phyloP scores from a whole-genome alignment of 2,329 filamentous ascomycete genomes.

The Lanzia echinophila region DNA sequence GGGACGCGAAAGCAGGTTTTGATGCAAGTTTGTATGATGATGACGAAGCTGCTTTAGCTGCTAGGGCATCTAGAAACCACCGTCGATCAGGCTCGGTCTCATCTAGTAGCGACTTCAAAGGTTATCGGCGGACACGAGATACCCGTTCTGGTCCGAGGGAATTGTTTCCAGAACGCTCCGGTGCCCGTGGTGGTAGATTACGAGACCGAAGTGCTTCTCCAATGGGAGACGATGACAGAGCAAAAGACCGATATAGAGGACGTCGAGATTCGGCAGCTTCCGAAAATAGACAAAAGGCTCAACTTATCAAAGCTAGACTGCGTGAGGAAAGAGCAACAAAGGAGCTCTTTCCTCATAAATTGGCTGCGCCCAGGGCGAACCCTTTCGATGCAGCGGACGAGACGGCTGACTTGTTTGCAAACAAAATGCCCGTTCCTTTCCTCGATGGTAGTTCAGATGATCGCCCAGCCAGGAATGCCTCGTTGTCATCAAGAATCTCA shows the following conservation, averaged over 20 bases:
- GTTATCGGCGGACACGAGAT: conserved; percentile 2
- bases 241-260: conserved; percentile 27
- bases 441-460: conserved; percentile 37
- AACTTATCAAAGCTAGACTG: conserved; percentile 35
- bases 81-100: conserved; percentile 28
- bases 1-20: conserved; percentile 52
- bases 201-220: conserved; percentile 31
- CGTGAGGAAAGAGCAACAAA: conserved; percentile 19
- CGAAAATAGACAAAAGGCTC: conserved; percentile 40
- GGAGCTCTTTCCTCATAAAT: conserved; percentile 52
- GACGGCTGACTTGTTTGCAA: conserved; percentile 44
- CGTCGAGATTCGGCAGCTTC: conserved; percentile 20
- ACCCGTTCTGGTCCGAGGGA: conserved; percentile 41
- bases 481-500: conserved; percentile 21
- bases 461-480: conserved; percentile 12
- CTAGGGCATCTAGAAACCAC: conserved; percentile 28
- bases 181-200: conserved; percentile 17
- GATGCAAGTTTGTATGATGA: conserved; percentile 82
- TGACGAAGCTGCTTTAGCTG: conserved; percentile 35
- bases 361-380: conserved; percentile 38
- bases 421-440: conserved; percentile 43
- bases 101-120: conserved; percentile 28
- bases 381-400: conserved; percentile 49
- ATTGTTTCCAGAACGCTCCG: conserved; percentile 48
- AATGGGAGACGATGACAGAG: conserved; percentile 33